phyloP scores from a whole-genome alignment of 2,329 filamentous ascomycete genomes.

The Sporothrix protearum region DNA sequence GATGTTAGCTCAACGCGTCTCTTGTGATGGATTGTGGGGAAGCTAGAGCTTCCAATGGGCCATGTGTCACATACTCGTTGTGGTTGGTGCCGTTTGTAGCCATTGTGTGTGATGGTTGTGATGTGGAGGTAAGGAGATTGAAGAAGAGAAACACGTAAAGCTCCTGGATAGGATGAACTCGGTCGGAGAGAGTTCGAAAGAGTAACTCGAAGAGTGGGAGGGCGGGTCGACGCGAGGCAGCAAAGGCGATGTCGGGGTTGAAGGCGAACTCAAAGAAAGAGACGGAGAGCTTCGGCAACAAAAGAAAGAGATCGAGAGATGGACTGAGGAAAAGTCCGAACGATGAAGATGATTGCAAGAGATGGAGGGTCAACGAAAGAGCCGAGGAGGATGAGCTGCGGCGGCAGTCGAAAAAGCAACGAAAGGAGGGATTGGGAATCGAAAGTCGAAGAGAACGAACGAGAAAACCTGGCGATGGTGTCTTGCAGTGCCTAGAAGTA shows the following conservation, averaged over 20 bases:
- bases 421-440: not conserved
- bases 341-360: not conserved
- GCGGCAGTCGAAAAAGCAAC: not conserved
- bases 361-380: not conserved
- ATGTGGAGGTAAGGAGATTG: not conserved
- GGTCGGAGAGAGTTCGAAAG: not conserved
- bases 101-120: slow-evolving; percentile 16
- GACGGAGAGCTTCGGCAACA: not conserved
- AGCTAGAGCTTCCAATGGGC: not conserved
- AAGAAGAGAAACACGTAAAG: not conserved
- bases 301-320: not conserved
- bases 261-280: not conserved
- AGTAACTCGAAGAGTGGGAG: not conserved
- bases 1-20: slow-evolving; percentile 19
- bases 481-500: not conserved
- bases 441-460: not conserved
- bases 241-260: slow-evolving; percentile 4
- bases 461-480: not conserved
- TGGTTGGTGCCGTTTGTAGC: slow-evolving; percentile 25
- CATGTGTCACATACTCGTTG: slow-evolving; percentile 15
- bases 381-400: not conserved
- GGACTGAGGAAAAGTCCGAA: not conserved
- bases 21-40: not conserved
- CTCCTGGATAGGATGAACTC: not conserved
- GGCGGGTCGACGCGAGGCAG: slow-evolving; percentile 6